phyloP scores from a whole-genome alignment of 2,329 filamentous ascomycete genomes.

The Arthroderma sp. region DNA sequence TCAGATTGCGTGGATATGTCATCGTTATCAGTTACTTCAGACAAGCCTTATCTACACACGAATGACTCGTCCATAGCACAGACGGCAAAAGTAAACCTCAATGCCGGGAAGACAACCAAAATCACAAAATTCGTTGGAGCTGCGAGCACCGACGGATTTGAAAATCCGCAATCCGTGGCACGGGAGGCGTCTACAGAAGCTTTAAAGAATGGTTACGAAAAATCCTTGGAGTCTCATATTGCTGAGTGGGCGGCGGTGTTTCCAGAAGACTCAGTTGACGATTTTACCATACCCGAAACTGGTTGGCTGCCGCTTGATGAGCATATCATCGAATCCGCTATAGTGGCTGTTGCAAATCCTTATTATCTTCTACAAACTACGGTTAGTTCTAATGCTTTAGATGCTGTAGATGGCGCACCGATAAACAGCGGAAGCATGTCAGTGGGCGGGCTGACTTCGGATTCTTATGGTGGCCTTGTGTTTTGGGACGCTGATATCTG shows the following conservation, averaged over 20 bases:
- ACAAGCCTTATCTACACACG: constrained; percentile 36
- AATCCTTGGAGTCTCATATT: constrained; percentile 43
- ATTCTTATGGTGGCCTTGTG: constrained; percentile 53
- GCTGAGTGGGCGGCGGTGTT: constrained; percentile 51
- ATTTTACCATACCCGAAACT: constrained; percentile 44
- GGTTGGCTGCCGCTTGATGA: constrained; percentile 45
- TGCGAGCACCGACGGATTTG: constrained; percentile 56
- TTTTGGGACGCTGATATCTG: constrained; percentile 56
- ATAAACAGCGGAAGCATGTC: constrained; percentile 52
- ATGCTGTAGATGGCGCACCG: constrained; percentile 34
- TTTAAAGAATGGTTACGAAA: constrained; percentile 41
- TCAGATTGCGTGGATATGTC: constrained; percentile 29
- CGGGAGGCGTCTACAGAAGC: constrained; percentile 41
- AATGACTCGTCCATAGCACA: constrained; percentile 56
- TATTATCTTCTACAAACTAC: constrained; percentile 39
- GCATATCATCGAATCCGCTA: constrained; percentile 41
- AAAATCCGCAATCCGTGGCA: constrained; percentile 43
- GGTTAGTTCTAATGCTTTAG: constrained; percentile 41
- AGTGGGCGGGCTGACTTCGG: constrained; percentile 54
- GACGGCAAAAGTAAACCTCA: constrained; percentile 40
- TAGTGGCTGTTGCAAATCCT: constrained; percentile 35
- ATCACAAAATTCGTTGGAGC: constrained; percentile 56
- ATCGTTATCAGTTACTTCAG: constrained; percentile 31
- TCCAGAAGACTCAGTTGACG: constrained; percentile 49
- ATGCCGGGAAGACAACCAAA: constrained; percentile 39